Evolutionary conservation across 2,329 filamentous ascomycete genomes (phyloP).

Genomic region (Arthroderma sp.): DNA sequence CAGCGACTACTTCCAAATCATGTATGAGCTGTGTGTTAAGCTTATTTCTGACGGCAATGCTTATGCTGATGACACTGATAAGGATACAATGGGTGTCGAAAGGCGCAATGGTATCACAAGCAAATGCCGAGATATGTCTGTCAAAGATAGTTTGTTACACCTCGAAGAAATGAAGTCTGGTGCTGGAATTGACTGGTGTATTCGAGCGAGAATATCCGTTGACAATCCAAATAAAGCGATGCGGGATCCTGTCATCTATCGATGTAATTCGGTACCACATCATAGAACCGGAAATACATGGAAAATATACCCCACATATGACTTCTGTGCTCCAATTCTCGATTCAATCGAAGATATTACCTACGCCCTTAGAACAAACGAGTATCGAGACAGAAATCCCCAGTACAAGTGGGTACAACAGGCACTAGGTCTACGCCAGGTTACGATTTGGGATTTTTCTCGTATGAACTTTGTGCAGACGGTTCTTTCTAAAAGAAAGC

Average conservation of each 20-base stretch:
- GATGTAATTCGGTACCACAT: conserved; percentile 56
- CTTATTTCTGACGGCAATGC: conserved; percentile 69
- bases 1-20: conserved; percentile 75
- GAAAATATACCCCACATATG: conserved; percentile 48
- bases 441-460: conserved; percentile 25
- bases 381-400: conserved; percentile 30
- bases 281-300: conserved; percentile 42
- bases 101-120: conserved; percentile 66
- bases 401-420: conserved; percentile 27
- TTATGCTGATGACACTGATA: conserved; percentile 77
- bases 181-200: conserved; percentile 64
- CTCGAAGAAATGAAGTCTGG: conserved; percentile 82
- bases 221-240: conserved; percentile 81
- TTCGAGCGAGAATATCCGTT: conserved; percentile 73
- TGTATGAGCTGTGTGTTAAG: conserved; percentile 66
- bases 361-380: conserved; percentile 45
- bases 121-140: conserved; percentile 54
- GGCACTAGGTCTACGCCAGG: conserved; percentile 19
- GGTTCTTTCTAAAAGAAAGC: conserved; percentile 25
- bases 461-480: conserved; percentile 27
- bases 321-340: conserved; percentile 45
- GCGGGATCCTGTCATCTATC: conserved; percentile 83
- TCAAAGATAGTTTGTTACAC: conserved; percentile 65
- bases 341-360: conserved; percentile 45
- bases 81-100: conserved; percentile 67